Evolutionary conservation across 805 yeast genomes (phyloP).

Genomic region (Suhomyces vadensis): DNA sequence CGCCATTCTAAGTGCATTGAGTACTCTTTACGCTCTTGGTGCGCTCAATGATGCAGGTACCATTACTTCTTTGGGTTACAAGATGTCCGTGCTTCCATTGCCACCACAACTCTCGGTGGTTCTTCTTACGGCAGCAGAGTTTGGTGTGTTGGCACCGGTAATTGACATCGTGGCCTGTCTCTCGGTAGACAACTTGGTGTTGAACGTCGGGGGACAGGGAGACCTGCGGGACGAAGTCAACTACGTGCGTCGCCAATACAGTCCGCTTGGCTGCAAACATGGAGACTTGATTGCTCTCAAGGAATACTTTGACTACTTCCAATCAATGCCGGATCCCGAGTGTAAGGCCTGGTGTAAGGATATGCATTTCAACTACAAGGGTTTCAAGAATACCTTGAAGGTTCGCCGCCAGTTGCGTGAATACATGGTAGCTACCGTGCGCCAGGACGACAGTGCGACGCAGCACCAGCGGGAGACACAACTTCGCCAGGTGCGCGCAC

Average conservation of each 20-base stretch:
- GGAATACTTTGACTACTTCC: slow-evolving; percentile 65
- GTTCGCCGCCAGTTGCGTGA: slow-evolving; percentile 74
- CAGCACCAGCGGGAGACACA: slow-evolving; percentile 29
- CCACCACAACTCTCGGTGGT: slow-evolving; percentile 93
- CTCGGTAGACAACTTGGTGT: slow-evolving; percentile 83
- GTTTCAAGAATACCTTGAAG: slow-evolving; percentile 72
- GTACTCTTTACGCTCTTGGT: slow-evolving; percentile 71
- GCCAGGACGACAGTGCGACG: slow-evolving; percentile 37
- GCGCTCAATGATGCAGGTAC: slow-evolving; percentile 78
- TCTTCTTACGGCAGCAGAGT: slow-evolving; percentile 65
- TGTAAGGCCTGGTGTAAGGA: slow-evolving; percentile 82
- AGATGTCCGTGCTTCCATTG: slow-evolving; percentile 86
- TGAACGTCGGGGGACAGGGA: slow-evolving; percentile 66
- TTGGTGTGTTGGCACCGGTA: slow-evolving; percentile 60
- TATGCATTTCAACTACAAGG: slow-evolving; percentile 71
- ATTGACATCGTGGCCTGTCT: slow-evolving; percentile 90
- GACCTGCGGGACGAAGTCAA: slow-evolving; percentile 84
- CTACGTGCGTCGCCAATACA: slow-evolving; percentile 65
- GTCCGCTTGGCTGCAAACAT: slow-evolving; percentile 66
- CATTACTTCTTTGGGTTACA: slow-evolving; percentile 75
- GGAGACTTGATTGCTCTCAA: slow-evolving; percentile 87
- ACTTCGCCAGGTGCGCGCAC: slow-evolving; percentile 24
- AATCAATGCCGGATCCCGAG: slow-evolving; percentile 47
- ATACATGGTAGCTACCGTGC: slow-evolving; percentile 57
- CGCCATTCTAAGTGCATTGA: slow-evolving; percentile 72